Base-by-base conservation (phyloP, 2,329 filamentous ascomycete species). In the Talaromyces sp. region DNA sequence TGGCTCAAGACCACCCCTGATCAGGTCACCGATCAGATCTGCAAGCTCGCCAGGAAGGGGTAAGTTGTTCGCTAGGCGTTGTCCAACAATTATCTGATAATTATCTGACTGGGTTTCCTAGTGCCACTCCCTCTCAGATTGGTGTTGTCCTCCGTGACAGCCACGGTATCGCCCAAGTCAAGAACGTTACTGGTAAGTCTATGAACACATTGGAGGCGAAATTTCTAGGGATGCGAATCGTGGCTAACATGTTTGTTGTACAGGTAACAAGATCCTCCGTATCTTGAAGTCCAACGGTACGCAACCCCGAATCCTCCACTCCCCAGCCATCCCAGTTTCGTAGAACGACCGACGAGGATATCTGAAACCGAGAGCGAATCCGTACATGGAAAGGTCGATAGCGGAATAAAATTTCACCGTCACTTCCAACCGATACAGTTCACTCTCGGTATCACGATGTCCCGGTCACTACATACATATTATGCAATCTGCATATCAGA, bases 1-100 rank as follows among this genome's bases (percentile, higher is more conserved):
- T 99, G 95, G 95, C 85, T 98, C 82, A 99, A 99, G 90, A 96
- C 91, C 83, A 96, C 92, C 73, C 93, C 95, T 77, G 92, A 97
- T 75, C 91, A 96, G 84, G 92, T 99, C 80, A 91, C 96, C 73
- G 95, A 99, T 79, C 93, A 98, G 85, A 69, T 99, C 62, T 60
- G 61, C 61, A 63, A 60, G 55, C 61, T 61, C 41, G 58, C 61
- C 55, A 59, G 59, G 31, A 60, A 63, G 58, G 58, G 59, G 59
- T 61, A 61, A 14, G 59, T 60, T 43, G 43, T 8, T 21, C 29
- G 17, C 11, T n/a, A 2, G 8, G 53, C 8, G 6, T 35, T 53
- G 13, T 8, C 35, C 21, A 17, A 52, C 14, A 53, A 53, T 24
- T 21, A 10, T 41, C 21, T 26, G 35, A 19, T 58, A n/a, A n/a